Conservation (phyloP, 108 stramenopile species). For the Parietichytrium sp. region DNA sequence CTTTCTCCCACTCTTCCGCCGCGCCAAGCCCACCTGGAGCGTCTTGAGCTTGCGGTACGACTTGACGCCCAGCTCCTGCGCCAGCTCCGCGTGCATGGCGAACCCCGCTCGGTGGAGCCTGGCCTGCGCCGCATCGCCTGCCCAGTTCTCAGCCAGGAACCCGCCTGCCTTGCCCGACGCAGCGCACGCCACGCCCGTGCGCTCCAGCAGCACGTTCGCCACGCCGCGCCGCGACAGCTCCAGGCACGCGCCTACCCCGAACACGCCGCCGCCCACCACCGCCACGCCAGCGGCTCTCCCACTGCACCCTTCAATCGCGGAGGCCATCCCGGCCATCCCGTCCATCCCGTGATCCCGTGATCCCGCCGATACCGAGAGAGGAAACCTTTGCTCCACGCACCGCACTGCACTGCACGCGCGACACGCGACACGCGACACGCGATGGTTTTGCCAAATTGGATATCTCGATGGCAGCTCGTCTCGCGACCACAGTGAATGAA, state of each 20-base stretch:
- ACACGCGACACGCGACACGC: too few relatives aligned
- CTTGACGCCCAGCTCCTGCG: constrained; percentile 58
- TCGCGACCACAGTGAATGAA: too few relatives aligned
- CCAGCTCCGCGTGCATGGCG: constrained; percentile 75
- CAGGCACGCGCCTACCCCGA: constrained; percentile 72
- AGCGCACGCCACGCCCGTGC: constrained; percentile 68
- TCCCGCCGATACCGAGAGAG: too few relatives aligned
- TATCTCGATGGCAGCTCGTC: too few relatives aligned
- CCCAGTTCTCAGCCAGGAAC: constrained; percentile 81
- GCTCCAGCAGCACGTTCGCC: constrained; percentile 68
- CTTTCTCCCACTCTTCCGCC: constrained; percentile 43
- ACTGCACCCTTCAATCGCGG: too few relatives aligned
- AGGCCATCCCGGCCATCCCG: too few relatives aligned
- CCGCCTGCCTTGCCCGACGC: constrained; percentile 86
- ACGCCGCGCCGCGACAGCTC: constrained; percentile 57
- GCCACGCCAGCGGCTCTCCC: too few relatives aligned
- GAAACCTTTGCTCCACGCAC: too few relatives aligned
- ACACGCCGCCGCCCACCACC: constrained; percentile 80
- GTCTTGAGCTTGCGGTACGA: constrained; percentile 67
- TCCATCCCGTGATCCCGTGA: too few relatives aligned
- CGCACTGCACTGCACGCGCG: too few relatives aligned
- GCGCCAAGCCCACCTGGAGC: constrained; percentile 53
- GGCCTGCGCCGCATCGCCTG: constrained; percentile 56
- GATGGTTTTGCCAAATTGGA: too few relatives aligned
- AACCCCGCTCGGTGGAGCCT: constrained; percentile 66